Evolutionary conservation across 306 rosid species (phyloP).

Genomic region (Vachellia pachyceras): DNA sequence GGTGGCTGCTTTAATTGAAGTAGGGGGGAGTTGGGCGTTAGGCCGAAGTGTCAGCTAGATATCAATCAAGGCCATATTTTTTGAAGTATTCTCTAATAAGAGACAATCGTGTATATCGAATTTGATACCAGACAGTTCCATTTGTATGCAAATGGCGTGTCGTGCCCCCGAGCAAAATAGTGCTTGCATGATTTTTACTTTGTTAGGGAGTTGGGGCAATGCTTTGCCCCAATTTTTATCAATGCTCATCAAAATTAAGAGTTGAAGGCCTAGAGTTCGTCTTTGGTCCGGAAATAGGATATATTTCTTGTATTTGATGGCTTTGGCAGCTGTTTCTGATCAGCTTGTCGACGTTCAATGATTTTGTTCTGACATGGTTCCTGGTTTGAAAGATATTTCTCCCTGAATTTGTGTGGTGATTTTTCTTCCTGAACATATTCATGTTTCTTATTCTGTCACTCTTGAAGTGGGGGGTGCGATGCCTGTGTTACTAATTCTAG

Average conservation of each 20-base stretch:
- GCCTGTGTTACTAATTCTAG: constrained; percentile 34
- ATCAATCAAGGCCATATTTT: no score
- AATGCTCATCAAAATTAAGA: background rate
- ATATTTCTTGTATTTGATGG: background rate
- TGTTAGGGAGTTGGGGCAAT: background rate
- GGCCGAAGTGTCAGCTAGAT: no score
- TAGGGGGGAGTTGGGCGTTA: no score
- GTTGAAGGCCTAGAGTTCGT: background rate
- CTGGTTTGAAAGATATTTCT: background rate
- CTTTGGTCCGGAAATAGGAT: background rate
- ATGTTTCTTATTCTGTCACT: background rate
- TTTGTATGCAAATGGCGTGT: background rate
- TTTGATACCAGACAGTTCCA: background rate
- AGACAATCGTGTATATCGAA: background rate
- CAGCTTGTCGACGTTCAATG: constrained; percentile 5
- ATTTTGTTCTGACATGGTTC: background rate
- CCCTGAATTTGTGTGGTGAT: background rate
- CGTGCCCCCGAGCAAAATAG: background rate
- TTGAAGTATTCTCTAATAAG: no score
- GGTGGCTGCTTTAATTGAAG: no score
- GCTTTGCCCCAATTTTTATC: background rate
- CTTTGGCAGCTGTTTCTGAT: no score
- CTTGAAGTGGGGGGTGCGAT: background rate
- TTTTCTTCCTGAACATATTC: background rate
- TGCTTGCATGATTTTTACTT: background rate